A percentile compares a stretch with the other conserved stretches of the same genome.
Conservation (phyloP, 2,329 filamentous ascomycete genomes). For the Xylaria sp. region DNA sequence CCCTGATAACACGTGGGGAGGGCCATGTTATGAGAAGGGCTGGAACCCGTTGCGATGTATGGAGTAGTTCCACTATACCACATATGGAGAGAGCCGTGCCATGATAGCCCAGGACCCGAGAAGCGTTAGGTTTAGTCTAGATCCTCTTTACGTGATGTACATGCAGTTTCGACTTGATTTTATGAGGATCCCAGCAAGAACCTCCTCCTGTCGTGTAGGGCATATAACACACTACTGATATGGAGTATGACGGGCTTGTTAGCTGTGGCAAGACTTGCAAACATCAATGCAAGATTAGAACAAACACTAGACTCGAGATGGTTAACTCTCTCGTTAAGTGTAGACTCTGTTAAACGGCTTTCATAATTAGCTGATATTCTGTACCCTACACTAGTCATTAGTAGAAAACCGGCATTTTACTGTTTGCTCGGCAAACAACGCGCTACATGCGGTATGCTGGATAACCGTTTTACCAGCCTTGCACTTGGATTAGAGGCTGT, state of each 20-base stretch:
- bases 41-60: slow-evolving; percentile 17
- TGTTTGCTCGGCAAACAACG: no score
- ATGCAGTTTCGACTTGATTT: slow-evolving; percentile 12
- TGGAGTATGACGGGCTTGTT: background rate
- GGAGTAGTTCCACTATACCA: slow-evolving; percentile 21
- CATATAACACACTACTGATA: background rate
- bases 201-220: background rate
- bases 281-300: background rate
- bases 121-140: slow-evolving; percentile 8
- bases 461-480: background rate
- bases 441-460: background rate
- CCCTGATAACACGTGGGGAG: slow-evolving; percentile 27
- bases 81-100: slow-evolving; percentile 17
- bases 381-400: no score
- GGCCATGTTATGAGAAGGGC: slow-evolving; percentile 31
- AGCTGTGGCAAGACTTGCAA: background rate
- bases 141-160: slow-evolving; percentile 16
- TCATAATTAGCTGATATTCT: no score
- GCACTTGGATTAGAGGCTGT: background rate
- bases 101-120: slow-evolving; percentile 7
- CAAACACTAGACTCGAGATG: background rate
- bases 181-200: background rate
- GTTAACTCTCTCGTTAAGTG: background rate
- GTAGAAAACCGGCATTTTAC: no score
- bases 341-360: background rate